Percentiles rank a stretch among this genome's conserved stretches.
These are phyloP conservation scores for Geranium rotundifolium DNA, from an alignment of 345 rosid species.

Conservation along the genomic window DNA sequence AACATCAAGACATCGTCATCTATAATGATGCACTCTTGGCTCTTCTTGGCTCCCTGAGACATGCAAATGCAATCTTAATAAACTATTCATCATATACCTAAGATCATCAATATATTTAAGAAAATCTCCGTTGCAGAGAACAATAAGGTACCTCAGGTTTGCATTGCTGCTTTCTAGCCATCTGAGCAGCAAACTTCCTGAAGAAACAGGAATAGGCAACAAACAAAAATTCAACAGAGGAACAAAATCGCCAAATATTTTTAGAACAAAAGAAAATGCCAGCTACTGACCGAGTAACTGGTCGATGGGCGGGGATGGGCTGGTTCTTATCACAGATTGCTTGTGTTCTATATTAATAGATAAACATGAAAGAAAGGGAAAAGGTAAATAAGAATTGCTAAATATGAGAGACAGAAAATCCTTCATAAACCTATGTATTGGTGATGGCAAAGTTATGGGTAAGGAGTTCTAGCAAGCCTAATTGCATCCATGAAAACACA, in stretches of 20 bases:
- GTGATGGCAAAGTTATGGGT: background rate
- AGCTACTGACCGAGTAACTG: constrained; percentile 61
- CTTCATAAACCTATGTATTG: background rate
- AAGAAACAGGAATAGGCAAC: constrained; percentile 11
- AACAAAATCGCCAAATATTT: constrained; percentile 4
- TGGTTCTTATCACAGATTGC: constrained; percentile 37
- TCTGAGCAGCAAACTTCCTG: constrained; percentile 74
- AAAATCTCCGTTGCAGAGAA: constrained; percentile 1
- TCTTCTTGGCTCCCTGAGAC: constrained; percentile 41
- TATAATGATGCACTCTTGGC: constrained; percentile 27
- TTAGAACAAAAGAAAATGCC: background rate
- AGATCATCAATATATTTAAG: constrained; percentile 1
- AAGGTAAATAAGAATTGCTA: background rate
- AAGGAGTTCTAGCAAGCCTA: background rate
- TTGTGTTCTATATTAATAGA: constrained; percentile 17
- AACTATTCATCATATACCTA: background rate
- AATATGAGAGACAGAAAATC: background rate
- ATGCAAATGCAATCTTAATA: background rate
- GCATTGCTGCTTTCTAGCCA: constrained; percentile 49
- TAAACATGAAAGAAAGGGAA: background rate
- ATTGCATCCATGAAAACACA: background rate
- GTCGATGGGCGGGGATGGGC: constrained; percentile 55
- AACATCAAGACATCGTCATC: constrained; percentile 73
- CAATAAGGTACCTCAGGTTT: constrained; percentile 34
- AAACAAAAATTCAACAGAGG: constrained; percentile 1